Evolutionary conservation across 169 alveolate species (phyloP), one percentile per base, ranked within the genome.

Genomic region (Plasmodium yoelii): DNA sequence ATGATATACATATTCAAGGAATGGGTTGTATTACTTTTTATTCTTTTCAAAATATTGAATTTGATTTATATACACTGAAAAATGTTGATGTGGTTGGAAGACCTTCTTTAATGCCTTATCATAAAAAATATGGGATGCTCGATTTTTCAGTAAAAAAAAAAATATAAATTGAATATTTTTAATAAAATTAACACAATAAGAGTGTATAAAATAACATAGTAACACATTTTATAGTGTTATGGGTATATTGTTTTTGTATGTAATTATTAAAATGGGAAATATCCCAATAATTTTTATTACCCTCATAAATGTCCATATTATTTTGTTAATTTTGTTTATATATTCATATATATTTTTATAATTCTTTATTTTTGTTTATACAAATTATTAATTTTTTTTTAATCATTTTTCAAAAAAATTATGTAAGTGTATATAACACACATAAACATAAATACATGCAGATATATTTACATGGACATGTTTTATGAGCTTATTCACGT

Each of bases 1-100:
- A 86, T 72, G 91, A 86, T 44, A 61, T 86, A 42, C 87, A 86
- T 57, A 22, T 86, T 46, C 91, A 86, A 49, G 91, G 91, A 7
- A 12, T 86, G 73, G 91, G 91, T 5, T 70, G 49, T 61, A 86
- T 86, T 51, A 86, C 91, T n/a, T 86, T 86, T 86, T 86, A 86
- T 56, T 56, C 91, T 13, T 86, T 86, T 86, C 67, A 69, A 61
- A 86, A 18, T 13, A 46, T 86, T 5, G 91, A 86, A 46, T 86
- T 86, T 47, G 34, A 86, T 59, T 70, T 86, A 44, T 59, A 70
- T 61, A 86, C 91, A n/a, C 53, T 86, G 13, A 86, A 86, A 69
- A 86, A 70, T 70, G 91, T 86, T 5, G 91, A 86, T 24, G 91
- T 86, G 1, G 59, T 70, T 9, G 28, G 61, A n/a, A 68, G 87